Percentiles rank a stretch among this genome's conserved stretches.
phyloP scores from a whole-genome alignment of 129 eudicot genomes.

The Chrysanthemum makinoi region DNA sequence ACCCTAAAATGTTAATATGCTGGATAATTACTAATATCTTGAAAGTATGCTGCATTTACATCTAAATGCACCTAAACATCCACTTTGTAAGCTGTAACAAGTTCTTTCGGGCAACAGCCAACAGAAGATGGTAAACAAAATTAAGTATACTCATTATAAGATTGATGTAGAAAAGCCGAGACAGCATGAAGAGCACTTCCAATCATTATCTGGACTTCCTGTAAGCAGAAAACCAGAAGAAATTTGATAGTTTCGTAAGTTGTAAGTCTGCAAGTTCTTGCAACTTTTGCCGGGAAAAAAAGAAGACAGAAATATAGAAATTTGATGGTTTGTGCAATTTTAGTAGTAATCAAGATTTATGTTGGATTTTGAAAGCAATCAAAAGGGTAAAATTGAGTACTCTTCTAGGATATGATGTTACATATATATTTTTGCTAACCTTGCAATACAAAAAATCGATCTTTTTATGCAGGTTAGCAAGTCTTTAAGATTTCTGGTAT shows the following conservation, averaged over 20 bases:
- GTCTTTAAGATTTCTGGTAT: slow-evolving; percentile 6
- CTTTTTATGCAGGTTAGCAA: slow-evolving; percentile 4
- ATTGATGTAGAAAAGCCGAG: background rate
- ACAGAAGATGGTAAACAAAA: slow-evolving; percentile 1
- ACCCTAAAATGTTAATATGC: slow-evolving; percentile 15
- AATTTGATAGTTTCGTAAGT: background rate
- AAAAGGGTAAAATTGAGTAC: background rate
- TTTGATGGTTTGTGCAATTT: background rate
- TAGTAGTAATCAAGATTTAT: slow-evolving; percentile 11
- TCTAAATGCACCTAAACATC: slow-evolving; percentile 30
- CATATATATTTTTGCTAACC: slow-evolving; percentile 17
- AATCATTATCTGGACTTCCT: slow-evolving; percentile 29
- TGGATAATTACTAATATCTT: slow-evolving; percentile 18
- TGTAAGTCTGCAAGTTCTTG: background rate
- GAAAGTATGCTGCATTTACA: slow-evolving; percentile 23
- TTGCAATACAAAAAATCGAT: background rate
- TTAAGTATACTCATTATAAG: background rate
- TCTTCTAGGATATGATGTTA: slow-evolving; percentile 17
- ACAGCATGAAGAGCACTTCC: slow-evolving; percentile 12
- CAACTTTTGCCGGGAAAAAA: background rate
- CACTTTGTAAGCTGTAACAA: slow-evolving; percentile 18
- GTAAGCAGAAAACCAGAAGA: slow-evolving; percentile 10
- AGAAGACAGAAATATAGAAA: background rate
- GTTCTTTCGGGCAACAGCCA: slow-evolving; percentile 9
- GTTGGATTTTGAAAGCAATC: slow-evolving; percentile 10